These are phyloP conservation scores for Fusarium metavorans DNA, from an alignment of 2,329 filamentous ascomycete genomes.

Conservation along the genomic window DNA sequence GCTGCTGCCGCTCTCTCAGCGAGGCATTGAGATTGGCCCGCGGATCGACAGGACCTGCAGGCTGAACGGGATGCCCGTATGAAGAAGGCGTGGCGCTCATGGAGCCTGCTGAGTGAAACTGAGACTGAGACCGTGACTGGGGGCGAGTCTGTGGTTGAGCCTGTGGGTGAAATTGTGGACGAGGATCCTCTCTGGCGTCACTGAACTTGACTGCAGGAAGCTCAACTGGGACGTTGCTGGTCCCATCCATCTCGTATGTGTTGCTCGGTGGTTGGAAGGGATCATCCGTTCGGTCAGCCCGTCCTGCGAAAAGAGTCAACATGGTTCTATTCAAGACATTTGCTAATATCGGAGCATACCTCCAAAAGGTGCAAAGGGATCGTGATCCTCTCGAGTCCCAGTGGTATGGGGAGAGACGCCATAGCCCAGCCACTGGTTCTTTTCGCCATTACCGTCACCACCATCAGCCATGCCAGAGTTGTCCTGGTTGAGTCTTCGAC, in stretches of 20 bases:
- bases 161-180: conserved; percentile 5
- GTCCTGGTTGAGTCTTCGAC: conserved; percentile 23
- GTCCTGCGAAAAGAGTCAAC: conserved; percentile 45
- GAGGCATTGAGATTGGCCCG: conserved; percentile 51
- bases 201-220: conserved; percentile 46
- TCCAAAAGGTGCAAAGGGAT: conserved; percentile 60
- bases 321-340: not conserved
- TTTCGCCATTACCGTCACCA: conserved; percentile 41
- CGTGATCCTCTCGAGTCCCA: conserved; percentile 41
- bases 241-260: conserved; percentile 55
- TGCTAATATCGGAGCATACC: conserved; percentile 48
- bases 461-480: conserved; percentile 1
- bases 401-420: conserved; percentile 44
- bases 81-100: conserved; percentile 3
- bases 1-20: conserved; percentile 43
- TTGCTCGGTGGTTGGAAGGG: conserved; percentile 42
- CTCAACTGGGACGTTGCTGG: conserved; percentile 48
- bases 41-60: conserved; percentile 44
- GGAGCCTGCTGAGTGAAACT: conserved; percentile 12
- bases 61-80: conserved; percentile 17
- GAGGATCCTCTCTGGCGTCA: conserved; percentile 12
- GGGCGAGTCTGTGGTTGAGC: not conserved
- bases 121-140: not conserved
- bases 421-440: conserved; percentile 28
- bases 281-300: conserved; percentile 48